Base-by-base conservation (phyloP, 441 rosid species). In the Syzygium malaccense region DNA sequence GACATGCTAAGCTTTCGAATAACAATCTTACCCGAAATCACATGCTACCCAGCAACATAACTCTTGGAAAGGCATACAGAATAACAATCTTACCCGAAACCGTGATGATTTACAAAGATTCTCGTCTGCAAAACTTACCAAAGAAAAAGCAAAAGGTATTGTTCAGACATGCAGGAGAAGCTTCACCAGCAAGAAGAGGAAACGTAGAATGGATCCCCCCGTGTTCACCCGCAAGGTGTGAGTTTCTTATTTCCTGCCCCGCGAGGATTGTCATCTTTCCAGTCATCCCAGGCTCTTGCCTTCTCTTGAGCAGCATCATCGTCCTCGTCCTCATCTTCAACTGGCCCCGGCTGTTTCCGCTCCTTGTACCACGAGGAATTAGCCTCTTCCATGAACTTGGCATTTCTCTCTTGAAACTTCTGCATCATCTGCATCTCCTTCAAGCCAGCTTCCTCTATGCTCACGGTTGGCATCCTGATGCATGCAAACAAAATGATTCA, bases 191-290 rank as follows among this genome's bases (percentile, higher is more conserved):
- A 41, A 75, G 51, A 75, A 75, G 53, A 23, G 83, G n/a, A 41
- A 30, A 18, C 23, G 15, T 48, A 17, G 66, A 88, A 91, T 87
- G 57, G 48, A 80, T 54, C 15, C 15, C 10, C 30, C 86, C 48
- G 12, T 37, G 32, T 87, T 94, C 90, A 97, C 85, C 99, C 99
- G 79, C 99, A 98, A 14, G 99, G 99, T 1, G 99, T 97, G 55
- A 98, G 99, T 93, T 98, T 98, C 93, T 93, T 95, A 91, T 97
- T 97, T 89, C 99, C 99, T 3, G 99, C 99, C 85, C 99, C 99
- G n/a, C 98, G 97, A 88, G 99, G 99, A 90, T 97, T 94, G 17
- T 98, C 99, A 17, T 98, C 99, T 89, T 98, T 98, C 99, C 99
- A 97, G 89, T 96, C 99, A 86, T 98, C 98, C 86, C 93, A 97